These are phyloP conservation scores for Desmodesmus armatus DNA, from an alignment of 139 green algal genomes.

Conservation along the genomic window DNA sequence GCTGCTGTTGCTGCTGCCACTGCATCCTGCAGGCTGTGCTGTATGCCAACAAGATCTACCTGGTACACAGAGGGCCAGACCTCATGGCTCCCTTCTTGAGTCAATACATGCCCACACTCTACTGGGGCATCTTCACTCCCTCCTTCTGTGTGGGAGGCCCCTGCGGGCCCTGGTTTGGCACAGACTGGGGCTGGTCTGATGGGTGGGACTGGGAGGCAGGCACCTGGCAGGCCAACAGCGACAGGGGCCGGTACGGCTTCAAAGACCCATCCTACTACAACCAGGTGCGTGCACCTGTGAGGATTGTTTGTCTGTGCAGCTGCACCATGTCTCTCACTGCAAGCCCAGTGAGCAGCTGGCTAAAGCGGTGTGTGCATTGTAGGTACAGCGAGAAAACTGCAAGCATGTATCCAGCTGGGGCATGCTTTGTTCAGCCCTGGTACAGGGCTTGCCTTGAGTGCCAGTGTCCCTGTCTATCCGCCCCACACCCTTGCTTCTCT, in stretches of 20 bases:
- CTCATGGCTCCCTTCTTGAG: neutral
- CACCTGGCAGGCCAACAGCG: constrained; percentile 20
- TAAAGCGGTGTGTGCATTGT: neutral
- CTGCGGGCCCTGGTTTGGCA: constrained; percentile 23
- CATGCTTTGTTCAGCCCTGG: too few species aligned
- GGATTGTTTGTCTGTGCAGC: too few species aligned
- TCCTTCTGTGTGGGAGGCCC: constrained; percentile 34
- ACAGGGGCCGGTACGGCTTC: neutral
- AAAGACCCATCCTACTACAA: constrained; percentile 40
- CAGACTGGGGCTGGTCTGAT: constrained; percentile 36
- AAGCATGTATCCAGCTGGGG: too few species aligned
- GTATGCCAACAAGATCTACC: constrained; percentile 40
- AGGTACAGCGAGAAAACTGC: too few species aligned
- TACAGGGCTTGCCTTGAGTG: too few species aligned
- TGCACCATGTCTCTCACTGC: neutral
- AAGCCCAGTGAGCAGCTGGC: too few species aligned
- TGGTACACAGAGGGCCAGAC: constrained; percentile 25
- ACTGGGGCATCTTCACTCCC: constrained; percentile 18
- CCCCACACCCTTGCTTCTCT: too few species aligned
- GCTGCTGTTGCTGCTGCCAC: neutral
- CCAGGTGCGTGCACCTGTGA: constrained; percentile 34
- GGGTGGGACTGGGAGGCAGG: constrained; percentile 38
- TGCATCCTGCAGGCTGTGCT: constrained; percentile 27
- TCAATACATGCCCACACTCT: constrained; percentile 13
- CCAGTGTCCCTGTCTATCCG: too few species aligned